phyloP scores from a whole-genome alignment of 2,329 filamentous ascomycete species.

The Ascochyta viciae-villosae region DNA sequence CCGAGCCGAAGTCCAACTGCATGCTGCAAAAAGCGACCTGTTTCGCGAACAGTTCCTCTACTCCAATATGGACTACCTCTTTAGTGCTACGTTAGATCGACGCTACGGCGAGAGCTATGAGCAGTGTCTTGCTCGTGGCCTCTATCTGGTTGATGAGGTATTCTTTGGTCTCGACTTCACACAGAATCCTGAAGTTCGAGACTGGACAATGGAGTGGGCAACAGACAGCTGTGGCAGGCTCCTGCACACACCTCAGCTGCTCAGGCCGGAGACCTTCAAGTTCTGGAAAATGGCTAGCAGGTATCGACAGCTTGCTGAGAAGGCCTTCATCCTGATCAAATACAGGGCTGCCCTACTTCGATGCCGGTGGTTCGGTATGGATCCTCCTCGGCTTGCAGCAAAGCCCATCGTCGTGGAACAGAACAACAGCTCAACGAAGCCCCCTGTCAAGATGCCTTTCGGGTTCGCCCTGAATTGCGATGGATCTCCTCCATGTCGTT shows the following conservation, averaged over 20 bases:
- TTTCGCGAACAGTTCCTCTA: constrained; percentile 15
- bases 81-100: constrained; percentile 12
- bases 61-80: constrained; percentile 15
- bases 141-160: constrained; percentile 17
- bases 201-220: constrained; percentile 31
- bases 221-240: constrained; percentile 31
- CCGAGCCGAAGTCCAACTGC: constrained; percentile 7
- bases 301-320: neutral
- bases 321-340: neutral
- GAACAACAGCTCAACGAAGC: neutral
- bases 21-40: neutral
- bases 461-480: constrained; percentile 21
- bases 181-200: constrained; percentile 21
- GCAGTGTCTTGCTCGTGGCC: constrained; percentile 35
- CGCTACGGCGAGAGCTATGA: constrained; percentile 31
- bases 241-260: constrained; percentile 22
- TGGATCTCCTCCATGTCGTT: constrained; percentile 11
- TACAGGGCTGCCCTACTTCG: neutral
- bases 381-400: neutral
- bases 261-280: neutral
- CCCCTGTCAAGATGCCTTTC: constrained; percentile 11
- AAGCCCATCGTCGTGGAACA: neutral
- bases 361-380: neutral
- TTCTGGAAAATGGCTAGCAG: constrained; percentile 2
- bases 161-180: constrained; percentile 20